phyloP scores from a whole-genome alignment of 129 eudicot species.

The Oenanthe sinensis region DNA sequence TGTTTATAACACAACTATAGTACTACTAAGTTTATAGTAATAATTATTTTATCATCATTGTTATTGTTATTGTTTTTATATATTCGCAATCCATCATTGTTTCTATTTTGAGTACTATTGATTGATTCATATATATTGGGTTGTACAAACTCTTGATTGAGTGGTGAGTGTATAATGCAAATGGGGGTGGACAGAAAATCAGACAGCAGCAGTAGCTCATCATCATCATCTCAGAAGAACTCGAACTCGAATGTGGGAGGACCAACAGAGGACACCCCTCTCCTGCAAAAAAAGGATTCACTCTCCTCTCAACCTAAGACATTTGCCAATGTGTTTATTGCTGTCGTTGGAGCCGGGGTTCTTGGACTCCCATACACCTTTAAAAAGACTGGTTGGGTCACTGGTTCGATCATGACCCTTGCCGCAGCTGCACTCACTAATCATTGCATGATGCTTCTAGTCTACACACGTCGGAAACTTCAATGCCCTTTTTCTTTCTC shows the following conservation, averaged over 20 bases:
- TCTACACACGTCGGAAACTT: slow-evolving; percentile 38
- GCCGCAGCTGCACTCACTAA: slow-evolving; percentile 46
- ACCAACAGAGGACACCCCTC: slow-evolving; percentile 44
- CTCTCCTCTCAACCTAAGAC: slow-evolving; percentile 69
- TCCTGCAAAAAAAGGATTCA: slow-evolving; percentile 17
- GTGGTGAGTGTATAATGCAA: not conserved
- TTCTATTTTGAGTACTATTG: no score
- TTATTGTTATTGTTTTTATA: no score
- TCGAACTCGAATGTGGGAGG: not conserved
- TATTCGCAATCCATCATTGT: no score
- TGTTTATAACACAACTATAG: no score
- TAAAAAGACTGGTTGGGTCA: slow-evolving; percentile 70
- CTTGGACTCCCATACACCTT: slow-evolving; percentile 84
- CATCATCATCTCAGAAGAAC: not conserved
- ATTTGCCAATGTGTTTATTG: slow-evolving; percentile 70
- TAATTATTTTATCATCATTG: no score
- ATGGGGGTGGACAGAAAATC: not conserved
- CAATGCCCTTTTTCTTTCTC: slow-evolving; percentile 33
- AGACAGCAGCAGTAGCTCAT: not conserved
- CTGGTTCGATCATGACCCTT: slow-evolving; percentile 37
- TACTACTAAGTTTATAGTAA: no score
- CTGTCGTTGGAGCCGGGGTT: slow-evolving; percentile 82
- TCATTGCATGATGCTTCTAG: slow-evolving; percentile 56
- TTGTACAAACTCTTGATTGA: no score
- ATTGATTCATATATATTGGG: not conserved